These are phyloP conservation scores for button mushroom (Agaricus bisporus) DNA, from an alignment of 768 basidiomycete genomes.

Conservation along the genomic window DNA sequence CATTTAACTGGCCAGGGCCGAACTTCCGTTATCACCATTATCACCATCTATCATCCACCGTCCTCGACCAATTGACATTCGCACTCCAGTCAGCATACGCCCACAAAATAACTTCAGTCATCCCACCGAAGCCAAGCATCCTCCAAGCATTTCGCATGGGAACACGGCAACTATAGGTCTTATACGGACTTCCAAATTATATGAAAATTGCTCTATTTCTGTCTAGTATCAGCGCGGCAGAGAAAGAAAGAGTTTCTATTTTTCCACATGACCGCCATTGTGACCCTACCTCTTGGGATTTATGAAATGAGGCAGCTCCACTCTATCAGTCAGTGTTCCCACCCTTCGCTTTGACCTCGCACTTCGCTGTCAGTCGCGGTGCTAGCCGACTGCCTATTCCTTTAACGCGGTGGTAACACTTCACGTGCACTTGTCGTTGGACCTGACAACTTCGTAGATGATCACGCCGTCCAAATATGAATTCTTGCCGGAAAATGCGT, in stretches of 20 bases:
- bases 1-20: not conserved
- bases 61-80: no score
- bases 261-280: constrained; percentile 4
- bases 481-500: no score
- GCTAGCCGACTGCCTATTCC: not conserved
- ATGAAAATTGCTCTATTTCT: no score
- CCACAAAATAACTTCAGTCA: no score
- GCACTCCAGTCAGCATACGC: no score
- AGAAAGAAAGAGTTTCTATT: not conserved
- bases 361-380: not conserved
- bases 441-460: not conserved
- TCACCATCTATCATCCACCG: no score
- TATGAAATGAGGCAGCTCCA: not conserved
- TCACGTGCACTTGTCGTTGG: not conserved
- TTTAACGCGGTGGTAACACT: not conserved
- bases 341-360: not conserved
- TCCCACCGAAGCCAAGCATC: no score
- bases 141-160: no score
- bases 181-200: not conserved
- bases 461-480: no score
- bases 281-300: constrained; percentile 1
- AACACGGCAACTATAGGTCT: no score
- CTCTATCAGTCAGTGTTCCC: not conserved
- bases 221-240: constrained; percentile 4
- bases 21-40: not conserved